Percentiles rank a stretch among this genome's conserved stretches.
These are phyloP conservation scores for Cladophialophora carrionii DNA, from an alignment of 2,329 filamentous ascomycete species.

Conservation along the genomic window DNA sequence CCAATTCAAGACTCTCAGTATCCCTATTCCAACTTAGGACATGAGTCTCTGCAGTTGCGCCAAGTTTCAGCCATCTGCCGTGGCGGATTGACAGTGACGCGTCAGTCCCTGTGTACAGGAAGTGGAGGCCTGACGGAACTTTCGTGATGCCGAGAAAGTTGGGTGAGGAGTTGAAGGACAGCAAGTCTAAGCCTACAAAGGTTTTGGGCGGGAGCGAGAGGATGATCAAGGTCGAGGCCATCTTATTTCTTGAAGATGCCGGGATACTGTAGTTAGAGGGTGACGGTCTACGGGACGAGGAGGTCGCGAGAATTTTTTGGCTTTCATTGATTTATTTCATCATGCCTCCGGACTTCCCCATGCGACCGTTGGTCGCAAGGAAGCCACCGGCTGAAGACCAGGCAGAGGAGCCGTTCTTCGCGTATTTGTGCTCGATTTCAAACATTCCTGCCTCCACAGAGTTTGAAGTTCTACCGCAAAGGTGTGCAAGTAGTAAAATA, in stretches of 20 bases:
- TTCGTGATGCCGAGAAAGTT: slow-evolving; percentile 65
- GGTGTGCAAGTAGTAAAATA: slow-evolving; percentile 2
- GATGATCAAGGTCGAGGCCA: slow-evolving; percentile 47
- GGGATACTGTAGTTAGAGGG: background rate
- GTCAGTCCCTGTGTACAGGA: slow-evolving; percentile 63
- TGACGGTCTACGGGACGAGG: background rate
- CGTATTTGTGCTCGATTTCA: slow-evolving; percentile 48
- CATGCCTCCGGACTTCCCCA: slow-evolving; percentile 14
- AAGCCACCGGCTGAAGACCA: slow-evolving; percentile 51
- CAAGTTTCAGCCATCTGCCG: slow-evolving; percentile 57
- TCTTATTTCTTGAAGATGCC: background rate
- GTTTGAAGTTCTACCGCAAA: background rate
- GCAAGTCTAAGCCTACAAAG: slow-evolving; percentile 57
- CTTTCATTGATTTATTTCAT: slow-evolving; percentile 21
- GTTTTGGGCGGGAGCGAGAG: slow-evolving; percentile 52
- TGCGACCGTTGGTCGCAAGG: slow-evolving; percentile 10
- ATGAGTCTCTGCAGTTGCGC: slow-evolving; percentile 37
- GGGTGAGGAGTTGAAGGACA: slow-evolving; percentile 65
- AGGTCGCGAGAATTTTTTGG: slow-evolving; percentile 2
- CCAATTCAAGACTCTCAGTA: slow-evolving; percentile 44
- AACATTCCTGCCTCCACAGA: background rate
- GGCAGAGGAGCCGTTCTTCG: slow-evolving; percentile 57
- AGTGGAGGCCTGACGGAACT: slow-evolving; percentile 62
- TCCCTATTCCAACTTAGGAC: slow-evolving; percentile 60
- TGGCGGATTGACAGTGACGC: slow-evolving; percentile 63